Base-by-base conservation (phyloP, 2,329 filamentous ascomycete genomes). In the Fusarium compactum region DNA sequence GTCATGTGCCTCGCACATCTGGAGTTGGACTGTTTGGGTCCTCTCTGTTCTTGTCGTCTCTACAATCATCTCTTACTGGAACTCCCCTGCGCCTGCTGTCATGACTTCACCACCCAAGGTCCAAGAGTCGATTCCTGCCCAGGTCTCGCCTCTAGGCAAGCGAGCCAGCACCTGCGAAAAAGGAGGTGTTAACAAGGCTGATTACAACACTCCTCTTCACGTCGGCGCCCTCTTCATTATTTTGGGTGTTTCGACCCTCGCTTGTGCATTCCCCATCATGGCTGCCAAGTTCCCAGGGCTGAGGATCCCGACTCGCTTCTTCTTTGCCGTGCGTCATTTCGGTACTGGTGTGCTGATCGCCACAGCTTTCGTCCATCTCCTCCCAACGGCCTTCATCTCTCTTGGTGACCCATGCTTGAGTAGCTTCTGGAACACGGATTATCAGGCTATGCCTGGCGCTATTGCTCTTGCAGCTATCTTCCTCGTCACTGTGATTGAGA, bases 401-500 rank as follows among this genome's bases (percentile, higher is more conserved):
- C 83, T 91, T 14, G 89, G 85, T 43, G 83, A 91, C 71, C 89
- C 88, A 14, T 92, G 90, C 76, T 87, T 97, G 2, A 90, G 91
- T 15, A 82, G 84, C 57, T 92, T 94, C 77, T 97, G 93, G 89
- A 94, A 88, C 74, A 75, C 89, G 45, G 86, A 88, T 29, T 97
- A 95, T 80, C 87, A 86, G 56, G 91, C 93, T 24, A 92, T 96
- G 82, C 90, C 93, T 1, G 93, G 94, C 6, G 86, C 94, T 54
- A 90, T 97, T 62, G 90, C 93, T 51, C 93, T 97, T 88, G 83
- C 89, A 14, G 90, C 91, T 29, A 92, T 94, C 40, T 86, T 97
- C 73, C 84, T 92, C 12, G 94, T 97, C 9, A 92, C 95, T 12
- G 85, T 90, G 14, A 86, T 98, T 65, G 95, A 98, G 79, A 97